Conservation (phyloP, 1,139 yeast genomes). For the Lodderomyces margitis region DNA sequence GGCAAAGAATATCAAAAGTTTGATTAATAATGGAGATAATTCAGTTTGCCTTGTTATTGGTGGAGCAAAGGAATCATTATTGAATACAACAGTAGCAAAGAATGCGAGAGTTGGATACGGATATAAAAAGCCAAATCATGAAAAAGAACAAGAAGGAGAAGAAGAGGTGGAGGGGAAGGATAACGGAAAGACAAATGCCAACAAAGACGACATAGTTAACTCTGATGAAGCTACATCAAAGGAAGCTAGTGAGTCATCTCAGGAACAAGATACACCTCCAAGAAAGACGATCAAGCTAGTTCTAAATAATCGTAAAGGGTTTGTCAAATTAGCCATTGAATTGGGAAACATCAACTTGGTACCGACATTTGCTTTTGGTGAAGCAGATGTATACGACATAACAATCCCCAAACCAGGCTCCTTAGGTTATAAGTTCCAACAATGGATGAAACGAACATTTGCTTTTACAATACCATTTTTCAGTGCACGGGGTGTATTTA, state of each 20-base stretch:
- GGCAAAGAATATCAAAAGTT: constrained; percentile 63
- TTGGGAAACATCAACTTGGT: constrained; percentile 76
- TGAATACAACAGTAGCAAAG: constrained; percentile 43
- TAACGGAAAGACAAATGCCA: constrained; percentile 11
- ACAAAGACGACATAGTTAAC: constrained; percentile 19
- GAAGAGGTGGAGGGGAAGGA: constrained; percentile 9
- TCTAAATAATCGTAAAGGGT: constrained; percentile 78
- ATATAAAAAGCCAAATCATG: constrained; percentile 40
- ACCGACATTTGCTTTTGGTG: constrained; percentile 92
- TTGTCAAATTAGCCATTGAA: constrained; percentile 80
- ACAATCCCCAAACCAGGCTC: constrained; percentile 56
- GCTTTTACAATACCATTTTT: constrained; percentile 90
- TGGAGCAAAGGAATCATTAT: constrained; percentile 87
- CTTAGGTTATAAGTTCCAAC: constrained; percentile 54
- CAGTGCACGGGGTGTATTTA: constrained; percentile 90
- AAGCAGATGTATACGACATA: constrained; percentile 74
- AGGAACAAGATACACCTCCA: background rate
- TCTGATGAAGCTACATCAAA: background rate
- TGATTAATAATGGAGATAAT: constrained; percentile 61
- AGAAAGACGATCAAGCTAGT: constrained; percentile 48
- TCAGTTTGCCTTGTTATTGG: constrained; percentile 91
- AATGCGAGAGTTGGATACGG: constrained; percentile 39
- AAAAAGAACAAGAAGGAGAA: constrained; percentile 10
- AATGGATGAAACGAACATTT: constrained; percentile 63
- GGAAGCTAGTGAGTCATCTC: background rate